Base-by-base conservation (phyloP, 2,329 filamentous ascomycete species). In the Dactylellina sp. region DNA sequence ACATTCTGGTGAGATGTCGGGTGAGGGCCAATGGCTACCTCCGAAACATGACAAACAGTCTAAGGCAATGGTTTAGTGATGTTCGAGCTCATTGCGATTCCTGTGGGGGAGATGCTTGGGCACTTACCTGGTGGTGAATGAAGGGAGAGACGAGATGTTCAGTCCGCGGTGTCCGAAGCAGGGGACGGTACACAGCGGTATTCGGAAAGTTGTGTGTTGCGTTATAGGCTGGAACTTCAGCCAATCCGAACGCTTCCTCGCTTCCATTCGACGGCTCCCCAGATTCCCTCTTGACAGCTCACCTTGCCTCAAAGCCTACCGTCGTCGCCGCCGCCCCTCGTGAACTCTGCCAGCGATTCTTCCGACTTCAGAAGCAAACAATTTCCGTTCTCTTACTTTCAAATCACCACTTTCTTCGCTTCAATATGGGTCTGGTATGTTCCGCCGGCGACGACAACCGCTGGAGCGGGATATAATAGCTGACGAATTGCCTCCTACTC, bases 341-440 rank as follows among this genome's bases (percentile, higher is more conserved):
- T 11, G 49, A 66, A 50, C 46, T 49, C 28, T 40, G 12, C 35
- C 24, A 32, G 14, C 24, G 14, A 47, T 9, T 39, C 28, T 47
- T 25, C 28, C 39, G n/a, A n/a, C 49, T 37, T 47, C 49, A n/a
- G 6, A 44, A 47, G 12, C 25, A 47, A 47, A n/a, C 25, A 47
- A 1, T 16, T n/a, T 39, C 2, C 16, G 0, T 28, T 62, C 18
- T 12, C 6, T 55, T n/a, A 47, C 49, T 16, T 44, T 24, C 16
- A 42, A 25, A 39, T 64, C 39, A 28, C 46, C 44, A 11, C 24
- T 28, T 9, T 44, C 39, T 22, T 12, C 42, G 42, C 35, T 66
- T 52, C 49, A 65, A 65, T 37, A 72, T 72, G 68, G 68, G 68
- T 61, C 46, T 72, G 53, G 68, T 72, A 65, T 25, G 68, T 61